Evolutionary conservation across 805 yeast species (phyloP).

Genomic region (Cyberlindnera galapagoensis): DNA sequence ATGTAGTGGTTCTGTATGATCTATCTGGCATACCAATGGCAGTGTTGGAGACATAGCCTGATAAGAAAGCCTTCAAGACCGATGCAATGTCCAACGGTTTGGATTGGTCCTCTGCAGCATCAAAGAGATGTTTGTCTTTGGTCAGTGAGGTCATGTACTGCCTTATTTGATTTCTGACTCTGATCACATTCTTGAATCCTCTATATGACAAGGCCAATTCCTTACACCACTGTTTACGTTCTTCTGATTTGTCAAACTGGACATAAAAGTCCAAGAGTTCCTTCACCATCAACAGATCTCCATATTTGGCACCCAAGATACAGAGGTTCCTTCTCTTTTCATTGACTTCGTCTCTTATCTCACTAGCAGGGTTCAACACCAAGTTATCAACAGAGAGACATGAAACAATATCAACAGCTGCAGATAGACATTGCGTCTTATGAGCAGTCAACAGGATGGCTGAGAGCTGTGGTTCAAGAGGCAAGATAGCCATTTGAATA

Average conservation of each 20-base stretch:
- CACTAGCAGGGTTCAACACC: constrained; percentile 71
- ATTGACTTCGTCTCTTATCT: constrained; percentile 77
- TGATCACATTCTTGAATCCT: constrained; percentile 71
- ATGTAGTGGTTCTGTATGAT: constrained; percentile 76
- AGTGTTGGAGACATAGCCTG: constrained; percentile 80
- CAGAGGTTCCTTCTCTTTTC: constrained; percentile 65
- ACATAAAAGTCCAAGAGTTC: constrained; percentile 61
- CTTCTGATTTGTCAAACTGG: constrained; percentile 40
- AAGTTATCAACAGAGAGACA: constrained; percentile 91
- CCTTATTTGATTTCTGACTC: constrained; percentile 68
- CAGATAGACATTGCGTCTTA: constrained; percentile 42
- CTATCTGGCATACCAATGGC: constrained; percentile 95
- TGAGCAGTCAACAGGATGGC: constrained; percentile 74
- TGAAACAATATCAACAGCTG: constrained; percentile 83
- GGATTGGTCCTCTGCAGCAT: constrained; percentile 15
- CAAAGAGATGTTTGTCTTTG: constrained; percentile 28
- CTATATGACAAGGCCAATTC: constrained; percentile 69
- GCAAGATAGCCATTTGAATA: constrained; percentile 79
- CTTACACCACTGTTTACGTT: constrained; percentile 76
- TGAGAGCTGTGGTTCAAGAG: constrained; percentile 87
- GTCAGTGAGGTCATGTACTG: constrained; percentile 55
- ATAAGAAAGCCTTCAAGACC: constrained; percentile 71
- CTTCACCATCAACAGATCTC: constrained; percentile 78
- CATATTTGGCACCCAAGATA: constrained; percentile 63
- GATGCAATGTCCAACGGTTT: constrained; percentile 43